Percentiles rank a stretch among this genome's conserved stretches.
Conservation (phyloP, 352 stramenopile genomes). For the Pythium volutum region DNA sequence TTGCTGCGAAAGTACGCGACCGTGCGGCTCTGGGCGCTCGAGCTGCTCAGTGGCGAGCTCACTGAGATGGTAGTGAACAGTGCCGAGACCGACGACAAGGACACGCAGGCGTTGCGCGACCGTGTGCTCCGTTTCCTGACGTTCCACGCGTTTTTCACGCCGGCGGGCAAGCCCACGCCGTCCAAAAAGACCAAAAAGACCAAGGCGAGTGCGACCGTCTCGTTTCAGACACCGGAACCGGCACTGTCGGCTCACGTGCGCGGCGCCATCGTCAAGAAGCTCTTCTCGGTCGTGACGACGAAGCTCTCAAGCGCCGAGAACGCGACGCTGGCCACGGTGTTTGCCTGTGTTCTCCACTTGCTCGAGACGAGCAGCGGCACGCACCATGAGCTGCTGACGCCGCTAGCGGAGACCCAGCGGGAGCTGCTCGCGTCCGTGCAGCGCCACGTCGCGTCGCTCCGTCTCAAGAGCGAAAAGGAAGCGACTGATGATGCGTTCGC, state of each 20-base stretch:
- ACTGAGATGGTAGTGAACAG: constrained; percentile 27
- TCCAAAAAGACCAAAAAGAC: constrained; percentile 25
- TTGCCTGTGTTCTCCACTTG: constrained; percentile 39
- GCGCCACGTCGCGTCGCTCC: constrained; percentile 32
- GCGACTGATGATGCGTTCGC: constrained; percentile 58
- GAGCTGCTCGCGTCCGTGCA: constrained; percentile 36
- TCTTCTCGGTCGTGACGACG: constrained; percentile 61
- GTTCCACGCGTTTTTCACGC: constrained; percentile 65
- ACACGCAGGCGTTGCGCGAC: constrained; percentile 30
- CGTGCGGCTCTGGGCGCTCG: constrained; percentile 72
- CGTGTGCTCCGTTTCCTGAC: constrained; percentile 61
- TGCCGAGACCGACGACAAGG: constrained; percentile 6
- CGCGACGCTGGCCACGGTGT: constrained; percentile 45
- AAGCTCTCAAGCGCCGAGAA: constrained; percentile 39
- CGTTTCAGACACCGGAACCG: constrained; percentile 30
- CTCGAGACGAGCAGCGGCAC: constrained; percentile 30
- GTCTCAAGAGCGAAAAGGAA: constrained; percentile 32
- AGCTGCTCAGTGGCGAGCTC: constrained; percentile 52
- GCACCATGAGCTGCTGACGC: constrained; percentile 29
- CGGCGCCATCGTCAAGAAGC: constrained; percentile 49
- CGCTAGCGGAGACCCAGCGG: constrained; percentile 34
- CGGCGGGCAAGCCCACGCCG: constrained; percentile 21
- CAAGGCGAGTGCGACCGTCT: constrained; percentile 15
- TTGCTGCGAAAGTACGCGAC: constrained; percentile 52
- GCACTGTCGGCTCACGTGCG: constrained; percentile 47